Conservation (phyloP, 164 flowering plant genomes). For the Umbilicus rupestris region DNA sequence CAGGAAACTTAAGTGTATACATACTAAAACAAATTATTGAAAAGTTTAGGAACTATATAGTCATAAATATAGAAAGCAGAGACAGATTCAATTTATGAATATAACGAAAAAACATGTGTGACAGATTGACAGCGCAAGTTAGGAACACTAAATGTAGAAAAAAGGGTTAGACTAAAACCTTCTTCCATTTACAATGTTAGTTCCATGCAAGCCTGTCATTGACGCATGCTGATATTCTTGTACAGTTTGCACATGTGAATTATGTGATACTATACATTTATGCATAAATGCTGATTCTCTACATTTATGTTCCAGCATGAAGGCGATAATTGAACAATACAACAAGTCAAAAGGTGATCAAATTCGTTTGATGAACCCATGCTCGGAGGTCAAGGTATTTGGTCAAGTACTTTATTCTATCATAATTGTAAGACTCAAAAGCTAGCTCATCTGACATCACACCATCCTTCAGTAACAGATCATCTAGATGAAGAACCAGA, state of each 20-base stretch:
- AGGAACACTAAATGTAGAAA: too few species aligned
- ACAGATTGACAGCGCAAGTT: too few species aligned
- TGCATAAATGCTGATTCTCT: neutral
- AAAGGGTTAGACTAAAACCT: neutral
- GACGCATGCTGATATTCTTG: neutral
- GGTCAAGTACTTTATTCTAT: neutral
- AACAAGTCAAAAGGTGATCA: constrained; percentile 44
- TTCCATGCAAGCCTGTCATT: neutral
- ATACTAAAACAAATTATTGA: neutral
- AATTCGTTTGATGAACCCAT: constrained; percentile 35
- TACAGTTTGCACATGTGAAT: neutral
- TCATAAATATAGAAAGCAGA: too few species aligned
- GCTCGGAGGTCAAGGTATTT: constrained; percentile 61
- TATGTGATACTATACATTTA: neutral
- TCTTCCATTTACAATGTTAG: neutral
- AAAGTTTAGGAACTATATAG: too few species aligned
- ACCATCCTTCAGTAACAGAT: neutral
- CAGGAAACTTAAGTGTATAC: neutral
- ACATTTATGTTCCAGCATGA: constrained; percentile 42
- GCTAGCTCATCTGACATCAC: neutral
- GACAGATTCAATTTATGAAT: too few species aligned
- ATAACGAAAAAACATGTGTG: too few species aligned
- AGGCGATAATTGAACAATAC: constrained; percentile 50
- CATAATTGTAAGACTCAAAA: neutral
- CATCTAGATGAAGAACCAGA: neutral